phyloP scores from a whole-genome alignment of 75 land plant species.

The Pinus albicaulis region DNA sequence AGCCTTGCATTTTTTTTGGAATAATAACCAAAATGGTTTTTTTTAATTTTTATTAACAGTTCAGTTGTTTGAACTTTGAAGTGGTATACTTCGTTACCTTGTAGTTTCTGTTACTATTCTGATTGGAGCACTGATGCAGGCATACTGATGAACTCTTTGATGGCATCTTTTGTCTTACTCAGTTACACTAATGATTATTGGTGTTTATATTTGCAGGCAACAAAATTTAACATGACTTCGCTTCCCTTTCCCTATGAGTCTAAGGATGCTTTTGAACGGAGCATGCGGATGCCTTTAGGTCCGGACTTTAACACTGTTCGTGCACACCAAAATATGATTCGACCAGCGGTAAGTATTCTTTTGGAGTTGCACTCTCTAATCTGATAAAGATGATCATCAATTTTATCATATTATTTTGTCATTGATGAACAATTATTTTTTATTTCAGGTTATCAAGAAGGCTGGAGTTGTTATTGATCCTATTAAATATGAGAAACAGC shows the following conservation, averaged over 20 bases:
- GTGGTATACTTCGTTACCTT: not conserved
- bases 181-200: not conserved
- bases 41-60: not conserved
- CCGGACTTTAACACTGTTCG: slow-evolving; percentile 84
- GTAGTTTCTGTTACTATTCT: not conserved
- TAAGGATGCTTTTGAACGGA: slow-evolving; percentile 66
- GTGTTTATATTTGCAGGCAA: slow-evolving; percentile 46
- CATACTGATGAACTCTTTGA: not conserved
- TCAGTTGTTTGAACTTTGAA: not conserved
- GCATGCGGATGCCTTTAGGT: slow-evolving; percentile 89
- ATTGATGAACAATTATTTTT: not conserved
- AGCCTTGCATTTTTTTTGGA: no score
- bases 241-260: slow-evolving; percentile 60
- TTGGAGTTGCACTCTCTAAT: not conserved
- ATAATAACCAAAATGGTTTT: no score
- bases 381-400: not conserved
- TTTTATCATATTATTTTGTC: slow-evolving; percentile 2
- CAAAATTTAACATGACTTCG: slow-evolving; percentile 50
- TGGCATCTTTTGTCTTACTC: not conserved
- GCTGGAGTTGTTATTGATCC: slow-evolving; percentile 74
- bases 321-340: slow-evolving; percentile 60
- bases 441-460: slow-evolving; percentile 63
- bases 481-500: slow-evolving; percentile 48
- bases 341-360: slow-evolving; percentile 73
- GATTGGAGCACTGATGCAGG: not conserved